Percentiles rank a stretch among this genome's conserved stretches.
Conservation (phyloP, 1,284 basidiomycete genomes). For the Irpex sp. region DNA sequence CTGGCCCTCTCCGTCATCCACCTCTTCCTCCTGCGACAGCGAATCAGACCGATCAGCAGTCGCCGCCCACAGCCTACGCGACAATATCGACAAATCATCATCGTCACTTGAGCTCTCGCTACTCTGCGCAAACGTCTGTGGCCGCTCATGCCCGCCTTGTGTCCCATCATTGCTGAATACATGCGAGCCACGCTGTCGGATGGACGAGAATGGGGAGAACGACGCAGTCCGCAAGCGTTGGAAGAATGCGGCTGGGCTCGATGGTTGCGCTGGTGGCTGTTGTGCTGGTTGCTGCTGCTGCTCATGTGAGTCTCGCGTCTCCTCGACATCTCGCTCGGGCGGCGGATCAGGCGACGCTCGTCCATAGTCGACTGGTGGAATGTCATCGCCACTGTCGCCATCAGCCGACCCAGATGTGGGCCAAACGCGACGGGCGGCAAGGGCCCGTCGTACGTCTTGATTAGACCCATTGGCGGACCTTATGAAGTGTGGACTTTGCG, state of each 20-base stretch:
- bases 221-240: conserved; percentile 47
- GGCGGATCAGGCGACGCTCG: conserved; percentile 28
- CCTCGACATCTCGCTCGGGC: conserved; percentile 15
- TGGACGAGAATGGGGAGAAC: conserved; percentile 40
- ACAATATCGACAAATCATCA: conserved; percentile 38
- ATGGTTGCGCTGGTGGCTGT: conserved; percentile 1
- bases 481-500: not conserved
- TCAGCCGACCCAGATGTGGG: conserved; percentile 12
- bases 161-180: conserved; percentile 22
- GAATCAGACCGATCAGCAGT: not conserved
- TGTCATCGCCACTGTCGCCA: conserved; percentile 17
- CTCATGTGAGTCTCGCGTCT: conserved; percentile 5
- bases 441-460: conserved; percentile 13
- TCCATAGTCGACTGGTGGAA: conserved; percentile 17
- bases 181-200: conserved; percentile 26
- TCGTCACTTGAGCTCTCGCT: conserved; percentile 67
- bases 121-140: conserved; percentile 42
- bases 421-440: conserved; percentile 14
- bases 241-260: conserved; percentile 33
- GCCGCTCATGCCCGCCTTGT: conserved; percentile 23
- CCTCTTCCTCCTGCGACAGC: conserved; percentile 6
- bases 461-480: conserved; percentile 3
- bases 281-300: conserved; percentile 10
- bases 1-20: conserved; percentile 9
- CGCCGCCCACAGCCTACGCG: conserved; percentile 18